Conservation (phyloP, 23 red algal species). For the Gracilariopsis chorda region DNA sequence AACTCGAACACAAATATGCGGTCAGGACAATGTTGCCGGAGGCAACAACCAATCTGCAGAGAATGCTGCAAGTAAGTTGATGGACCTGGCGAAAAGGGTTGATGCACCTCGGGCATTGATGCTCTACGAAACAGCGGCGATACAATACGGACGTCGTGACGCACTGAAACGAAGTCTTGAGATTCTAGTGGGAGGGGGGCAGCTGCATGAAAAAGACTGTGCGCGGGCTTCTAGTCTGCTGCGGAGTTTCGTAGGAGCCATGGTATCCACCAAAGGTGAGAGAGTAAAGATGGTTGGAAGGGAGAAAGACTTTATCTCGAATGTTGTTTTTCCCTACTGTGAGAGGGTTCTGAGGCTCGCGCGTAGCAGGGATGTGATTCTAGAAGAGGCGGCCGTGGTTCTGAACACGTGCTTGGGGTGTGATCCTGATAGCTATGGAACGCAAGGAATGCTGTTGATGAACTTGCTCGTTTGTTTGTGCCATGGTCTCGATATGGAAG, state of each 20-base stretch:
- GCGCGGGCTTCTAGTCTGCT: background rate
- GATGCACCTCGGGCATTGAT: background rate
- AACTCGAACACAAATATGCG: no score
- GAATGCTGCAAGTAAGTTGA: no score
- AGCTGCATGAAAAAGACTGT: background rate
- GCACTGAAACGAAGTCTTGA: background rate
- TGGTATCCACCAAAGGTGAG: background rate
- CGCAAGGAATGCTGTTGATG: background rate
- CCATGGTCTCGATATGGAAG: background rate
- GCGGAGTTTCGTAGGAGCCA: background rate
- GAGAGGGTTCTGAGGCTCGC: background rate
- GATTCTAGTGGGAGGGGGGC: background rate
- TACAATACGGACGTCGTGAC: background rate
- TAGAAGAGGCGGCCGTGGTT: background rate
- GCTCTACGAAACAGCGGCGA: background rate
- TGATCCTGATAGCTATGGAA: background rate
- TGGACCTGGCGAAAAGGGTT: background rate
- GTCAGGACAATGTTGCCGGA: no score
- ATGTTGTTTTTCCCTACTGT: background rate
- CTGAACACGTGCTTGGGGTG: background rate
- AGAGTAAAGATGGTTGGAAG: background rate
- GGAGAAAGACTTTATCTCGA: background rate
- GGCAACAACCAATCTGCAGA: background rate
- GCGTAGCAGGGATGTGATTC: background rate
- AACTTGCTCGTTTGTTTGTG: background rate